phyloP scores from a whole-genome alignment of 2,329 filamentous ascomycete genomes.

The Gnomoniopsis sp. region DNA sequence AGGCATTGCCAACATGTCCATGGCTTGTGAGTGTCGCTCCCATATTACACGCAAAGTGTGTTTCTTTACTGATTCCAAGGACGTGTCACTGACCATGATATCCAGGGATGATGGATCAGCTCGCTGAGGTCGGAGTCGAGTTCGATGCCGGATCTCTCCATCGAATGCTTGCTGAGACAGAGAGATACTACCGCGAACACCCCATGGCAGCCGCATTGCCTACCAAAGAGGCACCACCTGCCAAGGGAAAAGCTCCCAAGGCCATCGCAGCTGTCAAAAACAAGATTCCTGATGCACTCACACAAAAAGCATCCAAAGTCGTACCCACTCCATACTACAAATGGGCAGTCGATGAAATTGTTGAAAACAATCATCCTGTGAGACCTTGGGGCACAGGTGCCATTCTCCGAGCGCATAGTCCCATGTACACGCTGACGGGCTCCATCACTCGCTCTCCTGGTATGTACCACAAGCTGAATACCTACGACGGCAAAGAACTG shows the following conservation, averaged over 20 bases:
- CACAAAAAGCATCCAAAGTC: slow-evolving; percentile 1
- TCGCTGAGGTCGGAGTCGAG: slow-evolving; percentile 48
- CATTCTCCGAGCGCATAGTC: slow-evolving; percentile 36
- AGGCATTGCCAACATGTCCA: slow-evolving; percentile 34
- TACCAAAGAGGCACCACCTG: slow-evolving; percentile 13
- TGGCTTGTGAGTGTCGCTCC: slow-evolving; percentile 28
- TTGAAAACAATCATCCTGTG: slow-evolving; percentile 42
- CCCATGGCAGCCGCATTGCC: slow-evolving; percentile 13
- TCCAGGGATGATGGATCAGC: slow-evolving; percentile 55
- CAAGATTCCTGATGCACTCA: slow-evolving; percentile 10
- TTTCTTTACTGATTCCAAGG: slow-evolving; percentile 27
- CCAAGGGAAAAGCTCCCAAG: slow-evolving; percentile 9
- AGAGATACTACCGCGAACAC: slow-evolving; percentile 21
- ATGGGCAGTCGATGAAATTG: slow-evolving; percentile 50
- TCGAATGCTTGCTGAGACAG: slow-evolving; percentile 35
- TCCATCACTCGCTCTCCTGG: slow-evolving; percentile 43
- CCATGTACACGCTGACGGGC: slow-evolving; percentile 43
- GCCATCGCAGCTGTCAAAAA: slow-evolving; percentile 2
- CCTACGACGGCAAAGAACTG: slow-evolving; percentile 33
- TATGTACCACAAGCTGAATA: slow-evolving; percentile 42
- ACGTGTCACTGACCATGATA: not conserved
- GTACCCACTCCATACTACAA: slow-evolving; percentile 6
- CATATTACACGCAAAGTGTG: not conserved
- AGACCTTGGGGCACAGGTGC: slow-evolving; percentile 46
- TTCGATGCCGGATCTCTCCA: slow-evolving; percentile 41